Evolutionary conservation across 2,329 filamentous ascomycete species (phyloP).

Genomic region (Aquanectria penicillioides): DNA sequence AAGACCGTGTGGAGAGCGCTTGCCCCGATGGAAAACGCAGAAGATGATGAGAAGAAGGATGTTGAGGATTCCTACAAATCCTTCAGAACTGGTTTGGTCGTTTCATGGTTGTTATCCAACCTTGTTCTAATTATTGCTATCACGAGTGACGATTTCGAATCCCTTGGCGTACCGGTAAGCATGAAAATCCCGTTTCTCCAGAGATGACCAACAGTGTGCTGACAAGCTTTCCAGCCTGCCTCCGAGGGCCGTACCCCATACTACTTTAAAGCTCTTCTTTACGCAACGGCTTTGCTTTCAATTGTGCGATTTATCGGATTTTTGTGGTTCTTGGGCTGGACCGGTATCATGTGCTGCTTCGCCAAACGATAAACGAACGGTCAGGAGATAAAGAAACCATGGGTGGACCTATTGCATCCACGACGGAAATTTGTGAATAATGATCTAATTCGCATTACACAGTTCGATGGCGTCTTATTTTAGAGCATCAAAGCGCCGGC

Average conservation of each 20-base stretch:
- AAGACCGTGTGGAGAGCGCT: slow-evolving; percentile 39
- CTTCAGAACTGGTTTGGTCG: slow-evolving; percentile 37
- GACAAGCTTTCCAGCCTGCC: slow-evolving; percentile 26
- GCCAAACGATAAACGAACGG: slow-evolving; percentile 16
- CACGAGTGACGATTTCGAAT: slow-evolving; percentile 37
- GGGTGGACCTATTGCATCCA: neutral
- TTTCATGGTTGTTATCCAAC: slow-evolving; percentile 39
- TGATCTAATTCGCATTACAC: neutral
- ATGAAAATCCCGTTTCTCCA: rapidly evolving
- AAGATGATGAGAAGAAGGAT: slow-evolving; percentile 36
- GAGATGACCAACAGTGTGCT: neutral
- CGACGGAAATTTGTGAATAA: neutral
- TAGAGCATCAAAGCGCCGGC: neutral
- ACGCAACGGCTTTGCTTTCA: slow-evolving; percentile 37
- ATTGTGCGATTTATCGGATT: slow-evolving; percentile 37
- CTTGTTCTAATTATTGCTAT: slow-evolving; percentile 37
- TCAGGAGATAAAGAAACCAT: neutral
- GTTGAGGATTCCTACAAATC: slow-evolving; percentile 39
- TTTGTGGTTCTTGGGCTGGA: slow-evolving; percentile 38
- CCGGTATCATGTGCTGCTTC: slow-evolving; percentile 40
- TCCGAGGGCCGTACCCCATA: slow-evolving; percentile 31
- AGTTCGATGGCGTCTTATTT: slow-evolving; percentile 8
- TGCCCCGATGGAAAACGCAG: slow-evolving; percentile 35
- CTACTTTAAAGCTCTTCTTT: slow-evolving; percentile 37
- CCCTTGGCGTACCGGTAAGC: slow-evolving; percentile 35